Evolutionary conservation across 2,329 filamentous ascomycete species (phyloP), one percentile per base, ranked within the genome.

Genomic region (Arthrobotrys megalospora): DNA sequence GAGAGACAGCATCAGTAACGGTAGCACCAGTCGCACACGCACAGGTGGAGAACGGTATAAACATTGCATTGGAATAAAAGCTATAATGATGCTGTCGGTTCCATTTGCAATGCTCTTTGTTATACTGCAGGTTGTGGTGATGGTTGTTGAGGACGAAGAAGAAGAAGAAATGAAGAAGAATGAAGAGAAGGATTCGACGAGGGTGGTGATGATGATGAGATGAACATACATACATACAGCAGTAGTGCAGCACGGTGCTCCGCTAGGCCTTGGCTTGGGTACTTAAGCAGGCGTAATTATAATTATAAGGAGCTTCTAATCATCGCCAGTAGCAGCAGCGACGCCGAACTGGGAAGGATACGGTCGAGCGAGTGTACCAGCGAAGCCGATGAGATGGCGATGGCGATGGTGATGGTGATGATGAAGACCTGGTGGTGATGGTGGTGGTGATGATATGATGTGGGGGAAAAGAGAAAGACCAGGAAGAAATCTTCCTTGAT

Each of bases 21-120:
- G 69, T 73, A 55, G 32, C 48, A 73, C 68, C 47, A 64, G 65
- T 55, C 38, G 47, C 65, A 68, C 65, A 58, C 53, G 43, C 38
- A 38, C 52, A 68, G 10, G 5, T 21, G 52, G 52, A 21, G 52
- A 38, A 58, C 10, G 52, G 34, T 38, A 28, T 38, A 21, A 32
- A 38, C 34, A 34, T 28, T 24, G 55, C 55, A 60, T 58, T 28
- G 45, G 14, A 55, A 47, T 16, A 16, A 12, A 34, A 63, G 19
- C 3, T 43, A 36, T 7, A 11, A 11, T 12, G 14, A n/a, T 48
- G 36, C 4, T 52, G 36, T 38, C 16, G 19, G 10, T 19, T 53
- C n/a, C 45, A 45, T 28, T 14, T 34, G 16, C 48, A 55, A 32
- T 67, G 64, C 48, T 41, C 6, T 48, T 47, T 14, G 32, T 16